A percentile compares a stretch with the other conserved stretches of the same genome.
These are phyloP conservation scores for Trichomonas tenax DNA, from an alignment of 208 protist genomes.

Conservation along the genomic window DNA sequence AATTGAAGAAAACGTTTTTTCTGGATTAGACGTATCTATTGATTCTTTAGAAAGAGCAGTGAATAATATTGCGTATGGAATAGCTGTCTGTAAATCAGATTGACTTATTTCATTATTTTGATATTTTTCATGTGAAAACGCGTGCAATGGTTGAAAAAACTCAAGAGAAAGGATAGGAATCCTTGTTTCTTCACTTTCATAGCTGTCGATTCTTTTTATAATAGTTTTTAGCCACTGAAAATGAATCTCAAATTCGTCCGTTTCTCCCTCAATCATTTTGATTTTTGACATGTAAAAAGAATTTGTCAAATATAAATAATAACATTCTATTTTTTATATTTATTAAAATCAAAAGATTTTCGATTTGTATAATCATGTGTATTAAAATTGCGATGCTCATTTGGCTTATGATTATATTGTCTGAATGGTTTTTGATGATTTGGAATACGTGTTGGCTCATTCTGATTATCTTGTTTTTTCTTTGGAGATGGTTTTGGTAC, in stretches of 20 bases:
- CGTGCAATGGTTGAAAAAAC: not conserved
- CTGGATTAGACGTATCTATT: not conserved
- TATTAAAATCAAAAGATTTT: too few species aligned
- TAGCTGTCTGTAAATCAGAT: not conserved
- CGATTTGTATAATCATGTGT: too few species aligned
- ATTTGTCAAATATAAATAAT: too few species aligned
- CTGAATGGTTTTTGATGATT: too few species aligned
- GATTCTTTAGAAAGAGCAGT: not conserved
- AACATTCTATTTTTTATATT: too few species aligned
- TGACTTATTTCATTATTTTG: not conserved
- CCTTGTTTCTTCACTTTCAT: not conserved
- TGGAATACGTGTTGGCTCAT: too few species aligned
- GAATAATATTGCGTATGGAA: not conserved
- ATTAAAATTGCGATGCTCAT: too few species aligned
- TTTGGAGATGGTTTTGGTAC: too few species aligned
- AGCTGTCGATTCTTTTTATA: not conserved
- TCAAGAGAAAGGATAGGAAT: not conserved
- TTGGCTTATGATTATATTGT: too few species aligned
- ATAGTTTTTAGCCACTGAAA: not conserved
- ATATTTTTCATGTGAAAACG: not conserved
- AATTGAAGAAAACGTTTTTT: not conserved
- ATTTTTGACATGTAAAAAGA: not conserved
- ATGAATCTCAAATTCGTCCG: not conserved
- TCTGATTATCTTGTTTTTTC: too few species aligned
- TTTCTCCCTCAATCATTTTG: not conserved